Conservation (phyloP, 2,329 filamentous ascomycete species). For the Uncinocarpus reesii region DNA sequence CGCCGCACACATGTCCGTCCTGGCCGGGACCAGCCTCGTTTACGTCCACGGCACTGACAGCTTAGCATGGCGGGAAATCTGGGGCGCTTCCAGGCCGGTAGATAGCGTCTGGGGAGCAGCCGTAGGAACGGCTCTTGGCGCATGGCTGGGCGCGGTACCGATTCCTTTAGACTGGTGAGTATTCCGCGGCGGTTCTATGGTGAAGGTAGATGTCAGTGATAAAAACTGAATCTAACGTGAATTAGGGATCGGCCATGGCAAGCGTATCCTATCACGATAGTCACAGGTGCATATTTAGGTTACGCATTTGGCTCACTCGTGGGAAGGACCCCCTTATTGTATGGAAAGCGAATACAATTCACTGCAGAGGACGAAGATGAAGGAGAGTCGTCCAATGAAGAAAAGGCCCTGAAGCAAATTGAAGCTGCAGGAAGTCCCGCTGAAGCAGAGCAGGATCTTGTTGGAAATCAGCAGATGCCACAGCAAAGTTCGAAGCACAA, state of each 20-base stretch:
- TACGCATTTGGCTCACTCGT: slow-evolving; percentile 51
- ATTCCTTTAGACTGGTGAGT: slow-evolving; percentile 84
- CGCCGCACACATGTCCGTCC: slow-evolving; percentile 68
- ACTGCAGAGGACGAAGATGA: slow-evolving; percentile 17
- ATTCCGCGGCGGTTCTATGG: background rate
- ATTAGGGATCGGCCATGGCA: slow-evolving; percentile 88
- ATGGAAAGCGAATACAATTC: slow-evolving; percentile 30
- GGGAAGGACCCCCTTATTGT: slow-evolving; percentile 25
- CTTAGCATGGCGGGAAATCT: slow-evolving; percentile 57
- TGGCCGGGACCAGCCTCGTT: slow-evolving; percentile 68
- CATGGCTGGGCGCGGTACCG: slow-evolving; percentile 87
- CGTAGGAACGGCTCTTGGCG: slow-evolving; percentile 67
- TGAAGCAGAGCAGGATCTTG: background rate
- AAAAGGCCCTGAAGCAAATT: background rate
- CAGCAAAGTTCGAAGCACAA: slow-evolving; percentile 2
- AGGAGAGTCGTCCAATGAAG: background rate
- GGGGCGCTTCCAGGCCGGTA: slow-evolving; percentile 59
- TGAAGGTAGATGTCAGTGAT: background rate
- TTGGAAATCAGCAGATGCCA: background rate
- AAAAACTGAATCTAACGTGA: background rate
- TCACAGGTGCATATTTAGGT: slow-evolving; percentile 71
- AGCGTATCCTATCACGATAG: slow-evolving; percentile 87
- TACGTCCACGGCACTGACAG: slow-evolving; percentile 74
- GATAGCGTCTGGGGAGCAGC: slow-evolving; percentile 78
- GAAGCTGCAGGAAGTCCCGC: background rate